Evolutionary conservation across 495 filamentous ascomycete genomes (phyloP), one percentile per base, ranked within the genome.

Genomic region (Penicillium herquei): DNA sequence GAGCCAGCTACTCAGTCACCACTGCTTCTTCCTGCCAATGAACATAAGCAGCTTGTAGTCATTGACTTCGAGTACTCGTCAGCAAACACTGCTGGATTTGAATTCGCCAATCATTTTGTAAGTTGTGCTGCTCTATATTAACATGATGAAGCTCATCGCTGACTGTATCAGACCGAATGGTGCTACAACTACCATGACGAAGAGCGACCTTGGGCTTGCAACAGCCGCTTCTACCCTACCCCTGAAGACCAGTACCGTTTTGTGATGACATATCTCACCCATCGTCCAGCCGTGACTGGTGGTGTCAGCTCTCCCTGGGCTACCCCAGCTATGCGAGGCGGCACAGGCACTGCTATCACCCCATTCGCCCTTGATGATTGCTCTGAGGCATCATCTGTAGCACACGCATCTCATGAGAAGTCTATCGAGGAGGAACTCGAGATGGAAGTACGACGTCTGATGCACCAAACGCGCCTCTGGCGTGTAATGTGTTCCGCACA

Each of bases 11-110:
- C 87, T 41, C 83, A 95, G 59, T 97, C 92, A 0, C 95, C 95
- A 2, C 81, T 98, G 17, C 84, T 97, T 7, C 81, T 89, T 33
- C 95, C 94, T 0, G 83, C 86, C 39, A 96, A 96, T 65, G 84
- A 92, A 59, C 94, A 99, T 73, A 96, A 92, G 69, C 92, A 93
- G 65, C 83, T 99, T 5, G 78, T 96, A 3, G 94, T 99, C 51
- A 99, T 99, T 63, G 94, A 99, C 71, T 99, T 99, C 62, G 94
- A 99, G 68, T 99, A 99, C 66, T 90, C 95, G 1, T 91, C 86
- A 10, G 92, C 94, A 47, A 99, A 97, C 65, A 75, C 85, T 1
- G 86, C 85, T 6, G 95, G 91, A 2, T 80, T 90, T 31, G 94
- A 99, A 70, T 96, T 99, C 69, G 94, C 92, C 48, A 99, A 99